Evolutionary conservation across 768 basidiomycete genomes (phyloP), one percentile per base, ranked within the genome.

Genomic region (Coprinopsis strossmayeri): DNA sequence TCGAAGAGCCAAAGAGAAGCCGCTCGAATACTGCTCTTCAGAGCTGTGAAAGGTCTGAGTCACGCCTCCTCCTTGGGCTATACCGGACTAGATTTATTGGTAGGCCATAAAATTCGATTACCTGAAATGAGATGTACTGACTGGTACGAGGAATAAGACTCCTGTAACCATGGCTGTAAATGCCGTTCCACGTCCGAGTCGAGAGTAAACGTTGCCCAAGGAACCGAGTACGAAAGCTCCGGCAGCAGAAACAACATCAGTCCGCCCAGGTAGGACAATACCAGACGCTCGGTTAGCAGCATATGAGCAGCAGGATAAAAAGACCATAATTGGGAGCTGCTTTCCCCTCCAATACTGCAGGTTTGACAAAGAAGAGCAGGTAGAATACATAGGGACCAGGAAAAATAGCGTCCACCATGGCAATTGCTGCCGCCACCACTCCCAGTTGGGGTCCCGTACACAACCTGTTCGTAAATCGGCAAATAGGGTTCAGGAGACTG

Each of bases 141-240:
- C 91, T 40, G 91, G 90, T 10, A 93, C 90, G 18, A 92, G 70
- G 64, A 92, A 91, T 41, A 91, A 65, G n/a, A 94, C 84, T n/a
- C 87, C 87, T 2, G 90, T 87, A n/a, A 91, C 86, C 87, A 91
- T 93, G 10, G 84, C 81, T 0, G 88, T 90, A 62, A 92, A 93
- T 2, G 91, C 88, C 2, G 88, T 91, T 45, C 88, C 89, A 24
- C 81, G 73, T 50, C 82, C 70, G 15, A 84, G 64, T 15, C 88
- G 77, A 28, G 87, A 88, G 60, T 90, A 91, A n/a, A 82, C 59
- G 58, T 91, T 91, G 40, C 87, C 89, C 28, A 89, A 72, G n/a
- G 82, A 63, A 28, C 90, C 88, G 50, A 89, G 81, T 27, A 82
- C 77, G 55, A 89, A 76, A 18, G 90, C 87, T 17, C 90, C 89